Percentiles rank a stretch among this genome's conserved stretches.
These are phyloP conservation scores for Ascosphaera apis DNA, from an alignment of 2,329 filamentous ascomycete species.

Conservation along the genomic window DNA sequence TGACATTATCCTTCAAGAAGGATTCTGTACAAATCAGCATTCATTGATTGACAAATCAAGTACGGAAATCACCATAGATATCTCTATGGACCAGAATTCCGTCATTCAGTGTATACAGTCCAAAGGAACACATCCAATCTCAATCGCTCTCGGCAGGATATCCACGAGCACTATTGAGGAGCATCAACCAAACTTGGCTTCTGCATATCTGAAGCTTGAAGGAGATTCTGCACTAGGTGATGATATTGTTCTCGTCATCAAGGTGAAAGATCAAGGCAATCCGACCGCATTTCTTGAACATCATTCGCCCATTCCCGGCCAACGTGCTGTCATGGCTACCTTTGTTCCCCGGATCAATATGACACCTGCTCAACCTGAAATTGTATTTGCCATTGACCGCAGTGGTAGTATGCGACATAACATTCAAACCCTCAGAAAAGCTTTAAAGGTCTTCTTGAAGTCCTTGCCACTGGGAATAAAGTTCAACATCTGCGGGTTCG, in stretches of 20 bases:
- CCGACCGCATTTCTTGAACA: constrained; percentile 43
- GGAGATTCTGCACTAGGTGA: constrained; percentile 20
- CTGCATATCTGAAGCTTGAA: constrained; percentile 32
- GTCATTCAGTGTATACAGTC: constrained; percentile 40
- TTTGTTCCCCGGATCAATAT: constrained; percentile 48
- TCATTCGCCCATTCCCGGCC: constrained; percentile 36
- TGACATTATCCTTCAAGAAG: constrained; percentile 2
- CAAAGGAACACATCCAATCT: constrained; percentile 39
- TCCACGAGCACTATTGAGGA: constrained; percentile 23
- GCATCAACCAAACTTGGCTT: constrained; percentile 35
- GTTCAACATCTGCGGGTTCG: constrained; percentile 38
- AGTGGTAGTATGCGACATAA: constrained; percentile 36
- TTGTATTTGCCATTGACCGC: constrained; percentile 51
- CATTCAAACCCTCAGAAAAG: constrained; percentile 25
- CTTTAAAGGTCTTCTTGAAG: constrained; percentile 34
- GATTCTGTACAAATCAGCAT: constrained; percentile 6
- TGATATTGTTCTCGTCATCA: constrained; percentile 45
- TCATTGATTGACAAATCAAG: constrained; percentile 11
- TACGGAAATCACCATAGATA: constrained; percentile 35
- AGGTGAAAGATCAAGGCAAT: constrained; percentile 34
- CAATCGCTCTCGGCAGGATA: constrained; percentile 38
- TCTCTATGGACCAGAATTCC: constrained; percentile 32
- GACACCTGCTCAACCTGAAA: constrained; percentile 31
- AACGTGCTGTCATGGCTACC: constrained; percentile 46
- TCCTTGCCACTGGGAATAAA: constrained; percentile 31